phyloP scores from a whole-genome alignment of 345 rosid genomes.

The Turritis glabra region DNA sequence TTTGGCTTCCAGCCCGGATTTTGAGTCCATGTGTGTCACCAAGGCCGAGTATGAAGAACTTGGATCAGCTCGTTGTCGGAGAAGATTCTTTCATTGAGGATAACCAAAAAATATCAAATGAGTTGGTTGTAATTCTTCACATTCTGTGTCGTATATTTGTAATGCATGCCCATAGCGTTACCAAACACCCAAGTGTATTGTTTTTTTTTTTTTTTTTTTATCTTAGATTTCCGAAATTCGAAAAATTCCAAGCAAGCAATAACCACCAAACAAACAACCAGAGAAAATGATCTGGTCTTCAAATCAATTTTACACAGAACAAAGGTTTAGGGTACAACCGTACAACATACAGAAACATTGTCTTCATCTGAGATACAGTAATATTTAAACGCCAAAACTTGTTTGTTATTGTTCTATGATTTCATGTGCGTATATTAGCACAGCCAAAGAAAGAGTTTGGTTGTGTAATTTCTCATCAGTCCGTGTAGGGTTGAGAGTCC shows the following conservation, averaged over 20 bases:
- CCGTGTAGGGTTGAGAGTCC: slow-evolving; percentile 76
- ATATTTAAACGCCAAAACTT: slow-evolving; percentile 10
- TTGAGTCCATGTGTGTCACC: slow-evolving; percentile 83
- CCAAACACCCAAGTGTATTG: background rate
- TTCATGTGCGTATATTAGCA: background rate
- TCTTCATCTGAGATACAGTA: background rate
- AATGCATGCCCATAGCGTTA: background rate
- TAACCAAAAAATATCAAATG: background rate
- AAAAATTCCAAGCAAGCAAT: background rate
- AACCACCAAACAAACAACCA: background rate
- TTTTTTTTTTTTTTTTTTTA: background rate
- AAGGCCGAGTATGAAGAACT: slow-evolving; percentile 96
- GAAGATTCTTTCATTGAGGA: slow-evolving; percentile 69
- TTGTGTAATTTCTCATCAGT: slow-evolving; percentile 37
- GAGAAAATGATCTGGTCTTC: background rate
- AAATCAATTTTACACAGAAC: slow-evolving; percentile 20
- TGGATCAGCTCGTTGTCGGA: slow-evolving; percentile 87
- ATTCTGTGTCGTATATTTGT: background rate
- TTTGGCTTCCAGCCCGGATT: slow-evolving; percentile 91
- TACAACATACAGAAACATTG: slow-evolving; percentile 20
- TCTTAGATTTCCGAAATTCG: background rate
- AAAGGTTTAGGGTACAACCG: slow-evolving; percentile 23
- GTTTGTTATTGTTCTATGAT: slow-evolving; percentile 1
- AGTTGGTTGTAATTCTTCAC: background rate
- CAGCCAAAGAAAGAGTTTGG: background rate